Base-by-base conservation (phyloP, 169 alveolate species). In the Fabrea salina region DNA sequence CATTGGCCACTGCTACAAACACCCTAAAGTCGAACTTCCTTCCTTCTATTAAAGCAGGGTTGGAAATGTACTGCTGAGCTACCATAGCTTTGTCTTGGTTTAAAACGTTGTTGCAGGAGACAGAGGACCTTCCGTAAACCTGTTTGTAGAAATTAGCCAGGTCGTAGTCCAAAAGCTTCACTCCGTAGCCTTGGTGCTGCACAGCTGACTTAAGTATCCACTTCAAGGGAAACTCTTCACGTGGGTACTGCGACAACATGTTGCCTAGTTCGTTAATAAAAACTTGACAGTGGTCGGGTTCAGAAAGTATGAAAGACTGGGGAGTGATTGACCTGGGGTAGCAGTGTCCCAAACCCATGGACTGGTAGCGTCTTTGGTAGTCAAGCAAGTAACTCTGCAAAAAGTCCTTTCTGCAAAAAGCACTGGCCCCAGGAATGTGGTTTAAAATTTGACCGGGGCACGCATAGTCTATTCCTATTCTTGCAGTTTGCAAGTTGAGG, bases 361-460 rank as follows among this genome's bases (percentile, higher is more conserved):
- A 30, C 51, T 72, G 22, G 4, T 49, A 51, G 53, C 80, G 7
- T 32, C 51, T 50, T 11, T 50, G 27, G 5, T 72, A 72, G 35
- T 72, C 80, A 30, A 13, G 27, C 16, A 51, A 25, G 33, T 50
- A 72, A 16, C 11, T 11, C 70, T 72, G 70, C 25, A 72, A 30
- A 35, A 22, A 72, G 33, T 72, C 80, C 49, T 72, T 72, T 4
- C 70, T 72, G 43, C 80, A 19, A 35, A 72, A 72, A 2, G 71
- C 80, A 50, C 71, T 51, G 7, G 80, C 80, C 13, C 80, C 80
- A 53, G 80, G 80, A 32, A 72, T 30, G 35, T 72, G 80, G 35
- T 72, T 72, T 3, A 72, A 4, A 8, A 72, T 49, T 40, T 72
- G 70, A 7, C 50, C 50, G 7, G 16, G 33, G 47, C 80, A 72